These are phyloP conservation scores for Onygena corvina DNA, from an alignment of 2,329 filamentous ascomycete species.

Conservation along the genomic window DNA sequence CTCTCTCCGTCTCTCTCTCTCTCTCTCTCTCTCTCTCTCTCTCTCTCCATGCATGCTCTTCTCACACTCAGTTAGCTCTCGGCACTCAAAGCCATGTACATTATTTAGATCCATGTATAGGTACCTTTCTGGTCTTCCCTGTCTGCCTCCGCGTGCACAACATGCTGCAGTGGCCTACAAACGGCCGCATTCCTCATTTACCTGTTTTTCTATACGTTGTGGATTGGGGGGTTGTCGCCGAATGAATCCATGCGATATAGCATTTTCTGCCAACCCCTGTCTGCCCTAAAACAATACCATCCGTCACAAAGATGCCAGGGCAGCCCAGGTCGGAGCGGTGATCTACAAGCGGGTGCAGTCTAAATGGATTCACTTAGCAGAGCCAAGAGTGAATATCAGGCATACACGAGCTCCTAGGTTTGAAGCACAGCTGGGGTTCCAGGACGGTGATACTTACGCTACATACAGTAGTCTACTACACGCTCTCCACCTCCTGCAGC, in stretches of 20 bases:
- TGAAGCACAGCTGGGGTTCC: slow-evolving; percentile 7
- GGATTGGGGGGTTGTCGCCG: neutral
- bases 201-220: neutral
- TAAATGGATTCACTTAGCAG: neutral
- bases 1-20: neutral
- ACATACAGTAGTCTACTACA: too few relatives aligned
- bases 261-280: neutral
- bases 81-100: slow-evolving; percentile 5
- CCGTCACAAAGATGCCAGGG: slow-evolving; percentile 4
- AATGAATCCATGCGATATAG: neutral
- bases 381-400: slow-evolving; percentile 2
- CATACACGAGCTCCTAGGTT: slow-evolving; percentile 5
- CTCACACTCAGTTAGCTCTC: slow-evolving; percentile 1
- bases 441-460: neutral
- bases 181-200: too few relatives aligned
- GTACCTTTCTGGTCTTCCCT: too few relatives aligned
- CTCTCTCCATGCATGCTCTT: neutral
- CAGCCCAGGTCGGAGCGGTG: slow-evolving; percentile 3
- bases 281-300: slow-evolving; percentile 1
- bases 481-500: neutral
- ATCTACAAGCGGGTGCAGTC: slow-evolving; percentile 5
- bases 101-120: slow-evolving; percentile 5
- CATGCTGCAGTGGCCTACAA: too few relatives aligned
- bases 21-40: neutral
- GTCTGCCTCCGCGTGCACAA: too few relatives aligned